Percentiles rank a stretch among this genome's conserved stretches.
Evolutionary conservation across 2,329 filamentous ascomycete species (phyloP).

Genomic region (Microdochium nivale): DNA sequence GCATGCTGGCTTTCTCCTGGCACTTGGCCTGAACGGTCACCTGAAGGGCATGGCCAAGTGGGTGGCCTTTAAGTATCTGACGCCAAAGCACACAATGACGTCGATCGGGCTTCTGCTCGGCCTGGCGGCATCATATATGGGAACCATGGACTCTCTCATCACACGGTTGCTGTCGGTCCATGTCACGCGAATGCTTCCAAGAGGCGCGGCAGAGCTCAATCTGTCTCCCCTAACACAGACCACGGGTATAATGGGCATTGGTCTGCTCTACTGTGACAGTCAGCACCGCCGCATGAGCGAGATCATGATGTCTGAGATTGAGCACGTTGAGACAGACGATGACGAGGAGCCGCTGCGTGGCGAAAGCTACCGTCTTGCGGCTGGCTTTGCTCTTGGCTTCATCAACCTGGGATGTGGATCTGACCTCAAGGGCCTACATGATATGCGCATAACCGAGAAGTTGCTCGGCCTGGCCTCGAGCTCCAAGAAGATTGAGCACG

Average conservation of each 20-base stretch:
- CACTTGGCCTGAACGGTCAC: constrained; percentile 87
- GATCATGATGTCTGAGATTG: constrained; percentile 96
- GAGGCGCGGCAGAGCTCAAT: constrained; percentile 88
- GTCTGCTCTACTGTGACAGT: constrained; percentile 85
- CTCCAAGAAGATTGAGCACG: constrained; percentile 82
- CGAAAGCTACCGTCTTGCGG: constrained; percentile 92
- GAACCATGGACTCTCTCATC: constrained; percentile 94
- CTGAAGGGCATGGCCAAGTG: constrained; percentile 92
- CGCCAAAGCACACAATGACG: constrained; percentile 98
- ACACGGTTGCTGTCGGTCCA: constrained; percentile 91
- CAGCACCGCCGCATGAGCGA: constrained; percentile 98
- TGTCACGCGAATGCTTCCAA: constrained; percentile 87
- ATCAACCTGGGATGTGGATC: constrained; percentile 92
- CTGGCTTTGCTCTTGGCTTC: constrained; percentile 85
- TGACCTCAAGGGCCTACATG: constrained; percentile 79
- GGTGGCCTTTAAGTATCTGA: constrained; percentile 99
- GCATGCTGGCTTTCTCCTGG: constrained; percentile 90
- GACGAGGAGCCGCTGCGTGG: constrained; percentile 82
- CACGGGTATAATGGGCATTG: constrained; percentile 94
- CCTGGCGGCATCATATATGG: constrained; percentile 85
- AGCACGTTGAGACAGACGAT: constrained; percentile 70
- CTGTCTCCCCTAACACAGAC: constrained; percentile 89
- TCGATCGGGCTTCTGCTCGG: constrained; percentile 92
- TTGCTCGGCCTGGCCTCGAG: constrained; percentile 78
- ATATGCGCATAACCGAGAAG: constrained; percentile 88